A percentile compares a stretch with the other conserved stretches of the same genome.
Conservation (phyloP, 2,329 filamentous ascomycete species). For the Clonostachys rosea region DNA sequence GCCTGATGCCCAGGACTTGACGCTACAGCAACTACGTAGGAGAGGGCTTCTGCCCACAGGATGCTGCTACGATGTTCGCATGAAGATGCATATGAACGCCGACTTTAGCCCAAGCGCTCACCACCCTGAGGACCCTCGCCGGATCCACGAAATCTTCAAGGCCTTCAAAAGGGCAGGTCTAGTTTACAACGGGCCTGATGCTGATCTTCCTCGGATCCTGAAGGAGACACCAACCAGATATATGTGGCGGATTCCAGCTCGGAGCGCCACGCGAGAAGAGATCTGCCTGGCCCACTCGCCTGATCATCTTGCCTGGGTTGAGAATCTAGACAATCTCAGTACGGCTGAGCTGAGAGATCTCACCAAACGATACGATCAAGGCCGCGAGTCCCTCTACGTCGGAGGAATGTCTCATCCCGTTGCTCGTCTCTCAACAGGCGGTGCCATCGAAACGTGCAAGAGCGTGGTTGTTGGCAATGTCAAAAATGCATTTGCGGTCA, state of each 20-base stretch:
- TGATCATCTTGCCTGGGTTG: conserved; percentile 77
- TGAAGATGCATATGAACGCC: conserved; percentile 92
- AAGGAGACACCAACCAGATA: conserved; percentile 51
- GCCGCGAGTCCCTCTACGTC: conserved; percentile 76
- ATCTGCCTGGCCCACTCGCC: conserved; percentile 74
- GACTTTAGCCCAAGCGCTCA: conserved; percentile 69
- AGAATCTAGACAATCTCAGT: conserved; percentile 45
- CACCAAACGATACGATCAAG: conserved; percentile 55
- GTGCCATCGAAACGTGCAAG: conserved; percentile 92
- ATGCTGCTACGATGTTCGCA: conserved; percentile 86
- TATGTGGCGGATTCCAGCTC: conserved; percentile 74
- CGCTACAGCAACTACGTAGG: conserved; percentile 29
- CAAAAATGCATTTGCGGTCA: conserved; percentile 94
- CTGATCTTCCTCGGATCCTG: conserved; percentile 46
- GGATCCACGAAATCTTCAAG: conserved; percentile 90
- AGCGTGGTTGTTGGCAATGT: conserved; percentile 79
- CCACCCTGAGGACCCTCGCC: conserved; percentile 89
- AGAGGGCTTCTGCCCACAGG: conserved; percentile 62
- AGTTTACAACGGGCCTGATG: conserved; percentile 58
- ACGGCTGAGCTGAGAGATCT: conserved; percentile 65
- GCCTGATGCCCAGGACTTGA: conserved; percentile 27
- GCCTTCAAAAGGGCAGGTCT: conserved; percentile 80
- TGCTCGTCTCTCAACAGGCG: conserved; percentile 79
- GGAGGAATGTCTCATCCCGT: conserved; percentile 78
- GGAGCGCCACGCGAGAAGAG: conserved; percentile 74